Base-by-base conservation (phyloP, 2,329 filamentous ascomycete genomes). In the Sporothrix inflata region DNA sequence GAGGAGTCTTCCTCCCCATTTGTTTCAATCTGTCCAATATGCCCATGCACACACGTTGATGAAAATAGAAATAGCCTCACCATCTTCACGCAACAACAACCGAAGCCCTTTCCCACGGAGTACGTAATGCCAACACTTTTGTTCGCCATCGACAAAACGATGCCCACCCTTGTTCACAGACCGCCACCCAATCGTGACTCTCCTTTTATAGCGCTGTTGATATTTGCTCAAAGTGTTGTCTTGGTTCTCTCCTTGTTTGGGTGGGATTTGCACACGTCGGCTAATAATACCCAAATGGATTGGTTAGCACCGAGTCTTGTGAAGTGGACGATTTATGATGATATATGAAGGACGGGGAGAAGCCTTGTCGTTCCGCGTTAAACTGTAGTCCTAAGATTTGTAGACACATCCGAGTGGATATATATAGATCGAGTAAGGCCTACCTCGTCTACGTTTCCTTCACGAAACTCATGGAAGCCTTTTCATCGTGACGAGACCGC, bases 201-300 rank as follows among this genome's bases (percentile, higher is more conserved):
- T 9, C 12, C 12, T 5, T 45, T 9, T 65, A 65, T 65, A 65
- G n/a, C 38, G 14, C 12, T 8, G 40, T 27, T 19, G 38, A 42
- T 65, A 42, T 65, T 6, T 42, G 3, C 8, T 38, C 27, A 60
- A 60, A 60, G 30, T 60, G 55, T 16, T 19, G 55, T 60, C 55
- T 61, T 61, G 57, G 19, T 11, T 61, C 21, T 40, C n/a, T 14
- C 14, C 14, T 60, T 45, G 38, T 45, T 65, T 45, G 38, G 60
- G n/a, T 21, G 19, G 38, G 16, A 27, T n/a, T 42, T 21, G 38
- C 19, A 60, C 14, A 27, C 51, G 27, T 70, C 53, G 68, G 68
- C 68, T 70, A 70, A 70, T 61, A 61, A 47, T 69, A 40, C 68
- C 68, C 2, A 70, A 47, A 61, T 38, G 68, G 68, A 38, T 16